phyloP scores from a whole-genome alignment of 1,139 yeast genomes.

The Hansenula lynferdii region DNA sequence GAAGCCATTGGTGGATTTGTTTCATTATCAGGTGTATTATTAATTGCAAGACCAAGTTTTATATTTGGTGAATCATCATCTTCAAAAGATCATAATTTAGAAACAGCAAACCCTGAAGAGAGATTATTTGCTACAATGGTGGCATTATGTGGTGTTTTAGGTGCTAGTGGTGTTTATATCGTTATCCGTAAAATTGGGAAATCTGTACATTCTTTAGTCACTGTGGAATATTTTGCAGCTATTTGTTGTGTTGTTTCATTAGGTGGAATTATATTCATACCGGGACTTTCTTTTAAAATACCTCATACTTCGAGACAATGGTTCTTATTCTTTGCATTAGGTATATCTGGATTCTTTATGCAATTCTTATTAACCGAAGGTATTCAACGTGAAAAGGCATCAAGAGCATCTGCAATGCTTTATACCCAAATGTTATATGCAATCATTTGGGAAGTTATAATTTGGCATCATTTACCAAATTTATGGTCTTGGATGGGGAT shows the following conservation, averaged over 20 bases:
- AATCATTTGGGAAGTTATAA: slow-evolving; percentile 61
- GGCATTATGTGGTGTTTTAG: slow-evolving; percentile 66
- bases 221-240: slow-evolving; percentile 73
- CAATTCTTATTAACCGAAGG: slow-evolving; percentile 81
- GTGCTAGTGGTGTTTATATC: slow-evolving; percentile 69
- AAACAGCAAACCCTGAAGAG: slow-evolving; percentile 24
- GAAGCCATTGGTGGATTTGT: slow-evolving; percentile 68
- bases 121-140: slow-evolving; percentile 53
- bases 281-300: slow-evolving; percentile 53
- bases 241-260: slow-evolving; percentile 53
- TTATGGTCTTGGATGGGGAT: slow-evolving; percentile 67
- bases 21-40: slow-evolving; percentile 70
- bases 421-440: slow-evolving; percentile 80
- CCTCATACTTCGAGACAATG: slow-evolving; percentile 64
- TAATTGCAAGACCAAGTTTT: slow-evolving; percentile 81
- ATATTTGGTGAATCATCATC: slow-evolving; percentile 41
- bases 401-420: slow-evolving; percentile 68
- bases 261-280: slow-evolving; percentile 48
- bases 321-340: slow-evolving; percentile 56
- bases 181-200: slow-evolving; percentile 71
- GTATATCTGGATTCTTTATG: slow-evolving; percentile 76
- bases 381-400: slow-evolving; percentile 76
- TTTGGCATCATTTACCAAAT: slow-evolving; percentile 75
- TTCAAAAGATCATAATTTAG: slow-evolving; percentile 22
- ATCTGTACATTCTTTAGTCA: slow-evolving; percentile 72